These are phyloP conservation scores for Candida nitratophila DNA, from an alignment of 805 yeast species.

Conservation along the genomic window DNA sequence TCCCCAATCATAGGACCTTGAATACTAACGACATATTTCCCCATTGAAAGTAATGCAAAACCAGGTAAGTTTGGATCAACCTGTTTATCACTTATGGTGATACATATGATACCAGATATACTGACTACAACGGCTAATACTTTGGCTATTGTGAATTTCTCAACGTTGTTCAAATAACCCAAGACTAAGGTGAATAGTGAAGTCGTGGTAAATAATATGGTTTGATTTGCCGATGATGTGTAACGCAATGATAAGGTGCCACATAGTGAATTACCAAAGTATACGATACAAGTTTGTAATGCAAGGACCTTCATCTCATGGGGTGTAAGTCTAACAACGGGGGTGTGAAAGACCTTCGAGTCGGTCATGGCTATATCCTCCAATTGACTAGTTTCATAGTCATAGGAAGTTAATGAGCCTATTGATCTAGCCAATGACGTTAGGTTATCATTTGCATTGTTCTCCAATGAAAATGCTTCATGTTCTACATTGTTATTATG, in stretches of 20 bases:
- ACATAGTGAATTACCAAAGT: conserved; percentile 33
- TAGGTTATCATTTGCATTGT: conserved; percentile 1
- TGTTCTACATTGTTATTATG: not conserved
- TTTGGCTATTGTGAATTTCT: conserved; percentile 34
- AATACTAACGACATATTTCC: conserved; percentile 11
- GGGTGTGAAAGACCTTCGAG: conserved; percentile 9
- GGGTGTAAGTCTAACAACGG: conserved; percentile 13
- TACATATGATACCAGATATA: conserved; percentile 38
- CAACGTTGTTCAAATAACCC: conserved; percentile 34
- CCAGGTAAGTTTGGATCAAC: not conserved
- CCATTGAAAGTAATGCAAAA: not conserved
- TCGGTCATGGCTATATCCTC: not conserved
- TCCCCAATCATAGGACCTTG: conserved; percentile 35
- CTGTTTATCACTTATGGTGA: conserved; percentile 28
- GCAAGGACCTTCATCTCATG: conserved; percentile 31
- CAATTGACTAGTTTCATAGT: not conserved
- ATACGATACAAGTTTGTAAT: conserved; percentile 32
- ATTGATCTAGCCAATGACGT: not conserved
- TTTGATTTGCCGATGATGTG: conserved; percentile 47
- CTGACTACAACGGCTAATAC: conserved; percentile 36
- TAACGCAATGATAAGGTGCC: conserved; percentile 37
- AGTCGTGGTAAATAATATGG: conserved; percentile 44
- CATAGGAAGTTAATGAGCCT: not conserved
- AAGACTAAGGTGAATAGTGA: conserved; percentile 42
- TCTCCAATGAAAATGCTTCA: not conserved